Base-by-base conservation (phyloP, 495 filamentous ascomycete genomes). In the Xylaria grammica region DNA sequence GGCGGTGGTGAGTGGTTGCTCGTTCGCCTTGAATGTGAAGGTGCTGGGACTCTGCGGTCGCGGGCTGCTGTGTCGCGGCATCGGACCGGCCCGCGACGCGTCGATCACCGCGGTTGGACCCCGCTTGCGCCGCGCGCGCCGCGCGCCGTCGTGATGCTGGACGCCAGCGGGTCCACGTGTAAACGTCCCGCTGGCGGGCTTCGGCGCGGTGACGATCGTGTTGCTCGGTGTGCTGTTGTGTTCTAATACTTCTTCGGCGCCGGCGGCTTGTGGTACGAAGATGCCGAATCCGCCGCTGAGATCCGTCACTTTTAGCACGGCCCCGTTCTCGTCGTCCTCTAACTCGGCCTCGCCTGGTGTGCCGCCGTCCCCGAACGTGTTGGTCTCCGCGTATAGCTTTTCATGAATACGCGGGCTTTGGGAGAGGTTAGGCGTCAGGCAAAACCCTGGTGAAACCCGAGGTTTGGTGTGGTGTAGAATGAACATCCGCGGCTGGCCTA, bases 271-370 rank as follows among this genome's bases (percentile, higher is more conserved):
- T 2, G 78, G 78, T 4, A 79, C 44, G 59, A 80, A 79, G 51
- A 80, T 42, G 45, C 55, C 78, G 66, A 70, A 80, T 57, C 77
- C 76, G 22, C 76, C 78, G 27, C 67, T 68, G 55, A 79, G 49
- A 60, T 75, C 67, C 15, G 52, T n/a, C 15, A 77, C 74, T 4
- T 63, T 77, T 0, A 77, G 54, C 0, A 77, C 72, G 1, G 76
- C 48, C 68, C 79, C 78, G 54, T 77, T 78, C 71, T 80, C 78
- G n/a, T 78, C 78, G n/a, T 22, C 72, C 63, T 80, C 78, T 50
- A 80, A 80, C 63, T 79, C 78, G 19, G 72, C 60, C 74, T 80
- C 78, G 56, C 76, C 77, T 0, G 77, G 46, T 27, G 64, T 62
- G 17, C 63, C 72, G 26, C 71, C 73, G 51, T 78, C 72, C 49